These are phyloP conservation scores for Sphagnum fallax DNA, from an alignment of 228 moss, liverwort and hornwort species.

Conservation along the genomic window DNA sequence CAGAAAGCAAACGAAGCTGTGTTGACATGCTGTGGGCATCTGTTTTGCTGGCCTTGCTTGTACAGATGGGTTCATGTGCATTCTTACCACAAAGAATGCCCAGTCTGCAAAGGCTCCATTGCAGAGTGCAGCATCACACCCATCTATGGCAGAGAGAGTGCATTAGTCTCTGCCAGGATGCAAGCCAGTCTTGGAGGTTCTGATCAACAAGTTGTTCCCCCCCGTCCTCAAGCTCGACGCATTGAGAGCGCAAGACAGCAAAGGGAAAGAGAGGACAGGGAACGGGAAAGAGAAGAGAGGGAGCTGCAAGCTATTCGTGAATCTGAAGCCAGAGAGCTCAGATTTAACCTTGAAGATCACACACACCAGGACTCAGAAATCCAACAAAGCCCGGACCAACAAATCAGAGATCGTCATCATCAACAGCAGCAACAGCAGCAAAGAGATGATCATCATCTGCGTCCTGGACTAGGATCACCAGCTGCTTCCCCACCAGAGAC, in stretches of 20 bases:
- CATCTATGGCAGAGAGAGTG: conserved; percentile 68
- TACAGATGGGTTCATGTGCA: conserved; percentile 76
- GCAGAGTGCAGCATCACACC: conserved; percentile 60
- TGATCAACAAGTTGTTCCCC: conserved; percentile 50
- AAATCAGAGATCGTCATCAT: too few relatives aligned
- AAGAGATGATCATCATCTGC: too few relatives aligned
- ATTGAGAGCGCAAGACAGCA: conserved; percentile 78
- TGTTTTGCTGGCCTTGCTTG: conserved; percentile 71
- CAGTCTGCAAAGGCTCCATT: conserved; percentile 62
- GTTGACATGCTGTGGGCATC: conserved; percentile 73
- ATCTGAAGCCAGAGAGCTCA: neutral
- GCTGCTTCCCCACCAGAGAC: neutral
- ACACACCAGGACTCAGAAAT: too few relatives aligned
- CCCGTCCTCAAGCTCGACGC: conserved; percentile 69
- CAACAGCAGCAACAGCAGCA: too few relatives aligned
- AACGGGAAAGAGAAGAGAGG: conserved; percentile 48
- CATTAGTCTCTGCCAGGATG: conserved; percentile 51
- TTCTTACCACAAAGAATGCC: conserved; percentile 59
- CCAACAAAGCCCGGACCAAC: too few relatives aligned
- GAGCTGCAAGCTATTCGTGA: conserved; percentile 10
- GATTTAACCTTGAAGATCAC: too few relatives aligned
- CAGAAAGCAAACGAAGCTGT: conserved; percentile 59
- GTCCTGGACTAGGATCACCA: neutral
- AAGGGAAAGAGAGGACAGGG: conserved; percentile 60
- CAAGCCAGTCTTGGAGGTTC: conserved; percentile 38